Evolutionary conservation across 257 asterid genomes (phyloP), one percentile per base, ranked within the genome.

Genomic region (Henckelia pumila): DNA sequence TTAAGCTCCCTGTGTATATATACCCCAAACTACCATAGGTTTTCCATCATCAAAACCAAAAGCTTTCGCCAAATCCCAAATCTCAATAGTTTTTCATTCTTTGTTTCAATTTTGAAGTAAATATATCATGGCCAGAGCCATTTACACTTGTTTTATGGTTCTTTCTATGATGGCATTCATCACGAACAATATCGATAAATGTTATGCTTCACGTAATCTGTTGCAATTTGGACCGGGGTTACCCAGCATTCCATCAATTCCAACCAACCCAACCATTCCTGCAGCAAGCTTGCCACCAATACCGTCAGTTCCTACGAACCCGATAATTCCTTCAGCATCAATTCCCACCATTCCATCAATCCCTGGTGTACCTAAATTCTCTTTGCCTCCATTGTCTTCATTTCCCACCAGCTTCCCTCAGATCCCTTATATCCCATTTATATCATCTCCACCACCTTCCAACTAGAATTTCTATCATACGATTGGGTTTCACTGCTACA

Each of bases 381-480:
- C 70, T 7, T 24, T 63, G 9, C 78, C 76, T 2, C 63, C 73
- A 0, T 20, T 71, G 5, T 76, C 77, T 71, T 67, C 72, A 0
- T 0, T 75, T n/a, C 79, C 79, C 0, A 52, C 49, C 2, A 56
- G 73, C 70, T 47, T 75, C 47, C 79, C 76, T 0, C 59, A 60
- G 5, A 65, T 75, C 16, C 79, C 72, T 59, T 59, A 33, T 23
- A 56, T 71, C 33, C 71, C 80, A 17, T 67, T 72, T 56, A 35
- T 76, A 30, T 37, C 49, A 5, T 8, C 73, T 40, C 64, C 80
- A 7, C 74, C 80, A 47, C 80, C 77, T 47, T 76, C 80, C 20
- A 71, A 76, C 16, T 67, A 49, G 40, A 37, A 37, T 10, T 37
- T 37, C 4, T 11, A 37, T 10, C 49, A 37, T 5, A 11, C 3